Evolutionary conservation across 345 rosid genomes (phyloP).

Genomic region (Salix exigua): DNA sequence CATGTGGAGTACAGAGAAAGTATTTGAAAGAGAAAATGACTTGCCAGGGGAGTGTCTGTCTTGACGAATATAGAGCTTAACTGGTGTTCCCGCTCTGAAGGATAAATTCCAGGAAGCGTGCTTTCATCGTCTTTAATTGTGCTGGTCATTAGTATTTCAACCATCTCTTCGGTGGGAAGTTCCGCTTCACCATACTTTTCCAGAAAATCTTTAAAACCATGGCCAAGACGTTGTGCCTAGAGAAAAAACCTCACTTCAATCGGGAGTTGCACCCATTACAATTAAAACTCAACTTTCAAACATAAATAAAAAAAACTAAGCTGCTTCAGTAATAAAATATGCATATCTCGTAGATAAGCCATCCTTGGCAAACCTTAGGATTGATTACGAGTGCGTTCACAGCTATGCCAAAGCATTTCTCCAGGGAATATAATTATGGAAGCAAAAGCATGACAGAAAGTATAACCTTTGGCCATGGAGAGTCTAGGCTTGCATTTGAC

Average conservation of each 20-base stretch:
- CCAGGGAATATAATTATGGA: neutral
- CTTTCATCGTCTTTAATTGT: constrained; percentile 42
- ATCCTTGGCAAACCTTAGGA: neutral
- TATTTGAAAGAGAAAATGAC: neutral
- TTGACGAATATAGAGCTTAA: constrained; percentile 67
- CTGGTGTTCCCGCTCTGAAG: constrained; percentile 42
- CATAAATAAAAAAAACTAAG: neutral
- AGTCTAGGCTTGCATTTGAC: constrained; percentile 67
- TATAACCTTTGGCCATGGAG: constrained; percentile 82
- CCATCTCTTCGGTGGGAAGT: constrained; percentile 49
- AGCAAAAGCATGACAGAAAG: neutral
- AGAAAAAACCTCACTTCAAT: neutral
- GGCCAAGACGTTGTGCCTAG: constrained; percentile 55
- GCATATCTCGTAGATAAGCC: neutral
- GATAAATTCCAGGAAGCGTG: constrained; percentile 36
- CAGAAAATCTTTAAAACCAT: constrained; percentile 37
- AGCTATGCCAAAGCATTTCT: neutral
- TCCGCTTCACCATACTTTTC: constrained; percentile 32
- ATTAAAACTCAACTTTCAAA: neutral
- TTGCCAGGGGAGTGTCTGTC: constrained; percentile 32
- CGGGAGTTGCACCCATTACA: neutral
- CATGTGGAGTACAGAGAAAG: neutral
- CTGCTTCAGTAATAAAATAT: neutral
- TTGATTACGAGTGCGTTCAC: neutral
- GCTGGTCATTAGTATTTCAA: constrained; percentile 54